Conservation (phyloP, 108 stramenopile genomes). For the Nitzschia palea region DNA sequence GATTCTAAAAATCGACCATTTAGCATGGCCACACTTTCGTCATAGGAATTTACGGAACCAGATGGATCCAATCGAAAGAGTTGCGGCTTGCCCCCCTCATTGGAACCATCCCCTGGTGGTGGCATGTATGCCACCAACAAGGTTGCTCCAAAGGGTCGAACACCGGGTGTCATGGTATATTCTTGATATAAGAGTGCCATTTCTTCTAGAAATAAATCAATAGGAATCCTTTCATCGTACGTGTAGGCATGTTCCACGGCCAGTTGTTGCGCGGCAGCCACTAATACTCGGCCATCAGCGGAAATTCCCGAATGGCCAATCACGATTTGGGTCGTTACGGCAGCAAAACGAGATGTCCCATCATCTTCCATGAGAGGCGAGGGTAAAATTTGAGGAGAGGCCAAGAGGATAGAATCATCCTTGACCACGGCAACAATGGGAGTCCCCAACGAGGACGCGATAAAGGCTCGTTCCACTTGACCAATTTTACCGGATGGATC, state of each 20-base stretch:
- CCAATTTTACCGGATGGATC: constrained; percentile 86
- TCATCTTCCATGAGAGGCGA: constrained; percentile 70
- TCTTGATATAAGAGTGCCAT: constrained; percentile 68
- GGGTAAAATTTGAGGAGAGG: constrained; percentile 53
- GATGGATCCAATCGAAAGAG: constrained; percentile 79
- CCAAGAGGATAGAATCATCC: constrained; percentile 29
- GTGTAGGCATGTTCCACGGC: constrained; percentile 72
- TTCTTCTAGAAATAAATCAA: constrained; percentile 62
- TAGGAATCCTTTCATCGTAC: constrained; percentile 65
- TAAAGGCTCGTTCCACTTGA: constrained; percentile 91
- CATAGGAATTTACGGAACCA: constrained; percentile 35
- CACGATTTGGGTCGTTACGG: constrained; percentile 49
- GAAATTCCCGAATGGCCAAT: constrained; percentile 70
- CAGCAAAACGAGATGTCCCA: constrained; percentile 71
- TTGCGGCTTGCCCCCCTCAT: constrained; percentile 18
- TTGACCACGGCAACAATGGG: constrained; percentile 61
- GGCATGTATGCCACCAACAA: constrained; percentile 61
- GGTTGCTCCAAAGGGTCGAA: constrained; percentile 73
- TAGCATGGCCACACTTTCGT: constrained; percentile 9
- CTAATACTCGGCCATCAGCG: constrained; percentile 75
- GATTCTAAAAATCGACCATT: constrained; percentile 9
- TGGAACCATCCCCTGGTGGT: neutral
- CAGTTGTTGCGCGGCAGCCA: constrained; percentile 60
- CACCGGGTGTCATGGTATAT: constrained; percentile 78
- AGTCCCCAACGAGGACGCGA: constrained; percentile 65